Conservation (phyloP, 768 basidiomycete species). For the Mycena epipterygia region DNA sequence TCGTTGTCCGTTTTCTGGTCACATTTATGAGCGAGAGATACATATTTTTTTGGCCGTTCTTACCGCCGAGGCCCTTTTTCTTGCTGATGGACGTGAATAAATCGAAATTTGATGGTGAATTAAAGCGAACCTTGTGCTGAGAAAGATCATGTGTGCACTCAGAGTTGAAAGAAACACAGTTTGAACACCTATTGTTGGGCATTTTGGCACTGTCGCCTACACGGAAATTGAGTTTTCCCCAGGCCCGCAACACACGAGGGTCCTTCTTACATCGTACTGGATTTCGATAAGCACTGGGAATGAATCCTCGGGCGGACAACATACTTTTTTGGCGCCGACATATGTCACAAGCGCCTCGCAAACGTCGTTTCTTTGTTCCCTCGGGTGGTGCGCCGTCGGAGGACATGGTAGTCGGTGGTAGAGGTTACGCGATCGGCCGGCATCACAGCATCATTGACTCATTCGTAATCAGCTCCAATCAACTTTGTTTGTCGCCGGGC, state of each 20-base stretch:
- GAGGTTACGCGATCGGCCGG: not conserved
- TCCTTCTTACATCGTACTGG: constrained; percentile 28
- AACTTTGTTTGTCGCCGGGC: too few species aligned
- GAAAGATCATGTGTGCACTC: constrained; percentile 26
- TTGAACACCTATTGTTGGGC: constrained; percentile 20
- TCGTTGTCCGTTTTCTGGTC: constrained; percentile 19
- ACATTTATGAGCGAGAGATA: too few species aligned
- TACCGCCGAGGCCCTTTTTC: constrained; percentile 21
- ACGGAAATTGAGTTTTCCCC: not conserved
- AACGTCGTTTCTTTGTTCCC: constrained; percentile 21
- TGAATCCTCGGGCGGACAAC: not conserved
- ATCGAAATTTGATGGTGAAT: not conserved
- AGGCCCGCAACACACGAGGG: too few species aligned
- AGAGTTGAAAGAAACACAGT: constrained; percentile 29
- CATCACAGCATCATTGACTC: too few species aligned
- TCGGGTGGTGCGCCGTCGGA: not conserved
- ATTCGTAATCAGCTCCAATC: too few species aligned
- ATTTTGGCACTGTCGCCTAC: constrained; percentile 25
- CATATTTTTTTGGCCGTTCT: not conserved
- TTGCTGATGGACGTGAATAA: constrained; percentile 1
- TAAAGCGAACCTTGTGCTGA: constrained; percentile 19
- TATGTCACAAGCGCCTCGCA: constrained; percentile 24
- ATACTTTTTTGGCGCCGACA: constrained; percentile 27
- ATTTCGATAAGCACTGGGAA: too few species aligned
- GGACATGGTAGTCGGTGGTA: not conserved